These are phyloP conservation scores for Cyclotella atomus DNA, from an alignment of 108 stramenopile species.

Conservation along the genomic window DNA sequence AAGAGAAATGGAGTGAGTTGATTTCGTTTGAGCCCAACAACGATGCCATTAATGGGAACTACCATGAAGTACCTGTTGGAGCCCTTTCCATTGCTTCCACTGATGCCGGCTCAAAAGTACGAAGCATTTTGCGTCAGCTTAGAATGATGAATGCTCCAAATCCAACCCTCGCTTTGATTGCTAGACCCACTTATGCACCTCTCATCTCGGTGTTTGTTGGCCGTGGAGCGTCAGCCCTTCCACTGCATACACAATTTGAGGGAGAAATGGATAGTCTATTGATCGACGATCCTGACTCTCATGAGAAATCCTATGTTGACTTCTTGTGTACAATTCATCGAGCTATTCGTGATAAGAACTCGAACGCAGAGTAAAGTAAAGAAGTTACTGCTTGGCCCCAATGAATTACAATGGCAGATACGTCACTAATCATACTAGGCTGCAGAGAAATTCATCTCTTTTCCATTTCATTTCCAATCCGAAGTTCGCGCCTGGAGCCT, in stretches of 20 bases:
- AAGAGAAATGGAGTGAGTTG: constrained; percentile 43
- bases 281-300: constrained; percentile 57
- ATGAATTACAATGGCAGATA: no score
- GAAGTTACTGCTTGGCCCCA: no score
- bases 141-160: constrained; percentile 42
- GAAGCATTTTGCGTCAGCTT: constrained; percentile 41
- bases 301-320: constrained; percentile 59
- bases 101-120: constrained; percentile 32
- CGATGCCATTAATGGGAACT: background rate
- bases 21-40: constrained; percentile 20
- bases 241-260: no score
- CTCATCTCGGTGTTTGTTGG: constrained; percentile 53
- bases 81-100: constrained; percentile 27
- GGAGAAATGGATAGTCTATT: constrained; percentile 53
- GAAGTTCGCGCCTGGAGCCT: no score
- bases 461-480: no score
- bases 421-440: no score
- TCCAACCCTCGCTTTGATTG: constrained; percentile 26
- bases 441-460: no score
- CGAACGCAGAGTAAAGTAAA: no score
- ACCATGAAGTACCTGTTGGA: constrained; percentile 23
- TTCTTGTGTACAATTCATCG: constrained; percentile 54
- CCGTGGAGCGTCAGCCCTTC: constrained; percentile 51
- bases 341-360: constrained; percentile 37
- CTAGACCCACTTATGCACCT: constrained; percentile 45